Evolutionary conservation across 139 green algal genomes (phyloP), one percentile per base, ranked within the genome.

Genomic region (Tetradesmus obliquus): DNA sequence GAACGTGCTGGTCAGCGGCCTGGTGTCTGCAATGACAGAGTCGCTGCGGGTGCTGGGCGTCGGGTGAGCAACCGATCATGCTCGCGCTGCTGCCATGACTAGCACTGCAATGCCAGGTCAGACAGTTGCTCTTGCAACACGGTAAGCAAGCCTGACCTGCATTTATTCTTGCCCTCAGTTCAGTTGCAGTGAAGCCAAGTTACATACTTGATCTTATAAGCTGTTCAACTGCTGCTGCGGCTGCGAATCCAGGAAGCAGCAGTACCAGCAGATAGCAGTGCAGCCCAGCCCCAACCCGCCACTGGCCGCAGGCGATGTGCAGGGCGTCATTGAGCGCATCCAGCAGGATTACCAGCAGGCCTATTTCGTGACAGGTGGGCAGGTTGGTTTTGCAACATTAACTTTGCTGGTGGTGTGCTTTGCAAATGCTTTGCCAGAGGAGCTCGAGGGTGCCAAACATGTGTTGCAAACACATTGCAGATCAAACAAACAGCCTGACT

Each of bases 291-390:
- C 8, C 2, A 79, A 71, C n/a, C 2, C 9, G 24, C 76, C 53
- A 3, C 55, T 86, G 55, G 55, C 55, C 51, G 17, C 76, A 53
- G 88, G 88, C 22, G 76, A 87, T 8, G 62, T 87, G 6, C 32
- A 17, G 17, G 57, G 76, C 3, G 51, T 91, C 8, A 81, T 86
- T 0, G n/a, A 69, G 19, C 62, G 88, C n/a, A 79, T 91, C 10
- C 12, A 51, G 32, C 20, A 22, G 2, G 88, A 91, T 57, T 91
- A 69, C 58, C 19, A 76, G 12, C 76, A 71, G 19, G 76, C 76
- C 51, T 91, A 91, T 79, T 91, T 91, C 51, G 88, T 86, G 24
- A 86, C 79, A 54, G 94, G 94, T 17, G 8, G 66, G 66, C n/a
- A 13, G 62, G 62, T 45, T 45, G 32, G 32, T 45, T 45, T 45